These are phyloP conservation scores for Torrubiellomyces zombiae DNA, from an alignment of 2,329 filamentous ascomycete species.

Conservation along the genomic window DNA sequence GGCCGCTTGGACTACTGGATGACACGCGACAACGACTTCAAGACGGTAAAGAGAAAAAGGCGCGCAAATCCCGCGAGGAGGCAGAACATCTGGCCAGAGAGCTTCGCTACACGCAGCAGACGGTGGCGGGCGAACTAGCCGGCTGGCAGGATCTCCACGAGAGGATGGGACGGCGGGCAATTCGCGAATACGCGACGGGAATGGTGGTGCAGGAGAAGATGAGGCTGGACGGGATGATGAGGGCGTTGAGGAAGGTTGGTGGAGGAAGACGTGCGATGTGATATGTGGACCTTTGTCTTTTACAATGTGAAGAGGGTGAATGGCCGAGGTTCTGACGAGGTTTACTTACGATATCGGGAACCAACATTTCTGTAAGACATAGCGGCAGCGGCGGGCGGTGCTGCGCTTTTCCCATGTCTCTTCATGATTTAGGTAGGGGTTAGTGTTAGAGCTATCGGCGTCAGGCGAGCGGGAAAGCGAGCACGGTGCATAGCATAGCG, in stretches of 20 bases:
- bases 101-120: conserved; percentile 80
- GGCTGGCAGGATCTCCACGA: conserved; percentile 88
- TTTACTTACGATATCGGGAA: no score
- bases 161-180: conserved; percentile 54
- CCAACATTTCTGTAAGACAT: no score
- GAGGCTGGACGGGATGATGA: conserved; percentile 61
- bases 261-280: no score
- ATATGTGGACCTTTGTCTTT: no score
- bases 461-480: no score
- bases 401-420: no score
- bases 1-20: conserved; percentile 70
- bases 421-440: no score
- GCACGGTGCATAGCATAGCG: no score
- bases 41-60: conserved; percentile 71
- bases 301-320: no score
- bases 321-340: no score
- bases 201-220: conserved; percentile 71
- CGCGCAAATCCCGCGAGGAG: conserved; percentile 52
- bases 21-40: conserved; percentile 71
- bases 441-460: no score
- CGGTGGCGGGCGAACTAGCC: conserved; percentile 78
- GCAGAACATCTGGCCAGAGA: conserved; percentile 62
- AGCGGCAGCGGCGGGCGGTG: no score
- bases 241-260: conserved; percentile 60
- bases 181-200: conserved; percentile 58